Evolutionary conservation across 345 rosid genomes (phyloP).

Genomic region (Durio zibethinus): DNA sequence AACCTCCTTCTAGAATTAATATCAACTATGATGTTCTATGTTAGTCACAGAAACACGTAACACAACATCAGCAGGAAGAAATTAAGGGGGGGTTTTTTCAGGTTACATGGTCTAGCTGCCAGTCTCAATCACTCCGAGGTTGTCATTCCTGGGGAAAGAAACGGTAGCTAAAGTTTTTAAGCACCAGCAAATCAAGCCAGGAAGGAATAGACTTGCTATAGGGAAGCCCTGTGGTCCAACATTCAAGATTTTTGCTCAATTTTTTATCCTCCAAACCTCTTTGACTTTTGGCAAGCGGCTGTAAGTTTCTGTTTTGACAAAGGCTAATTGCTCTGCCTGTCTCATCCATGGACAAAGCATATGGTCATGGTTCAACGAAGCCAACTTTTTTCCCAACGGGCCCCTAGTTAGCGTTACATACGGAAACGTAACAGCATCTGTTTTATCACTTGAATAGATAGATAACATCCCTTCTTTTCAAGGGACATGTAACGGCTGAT

Average conservation of each 20-base stretch:
- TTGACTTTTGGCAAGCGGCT: neutral
- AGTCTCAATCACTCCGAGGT: neutral
- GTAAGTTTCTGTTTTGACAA: neutral
- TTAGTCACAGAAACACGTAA: neutral
- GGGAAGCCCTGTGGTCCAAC: neutral
- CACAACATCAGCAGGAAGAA: neutral
- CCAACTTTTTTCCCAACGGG: neutral
- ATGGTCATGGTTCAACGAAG: neutral
- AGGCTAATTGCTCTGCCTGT: neutral
- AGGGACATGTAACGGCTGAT: conserved; percentile 1
- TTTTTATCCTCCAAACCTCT: neutral
- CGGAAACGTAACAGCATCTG: neutral
- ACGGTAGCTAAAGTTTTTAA: neutral
- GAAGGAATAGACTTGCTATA: neutral
- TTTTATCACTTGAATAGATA: neutral
- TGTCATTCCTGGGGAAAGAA: neutral
- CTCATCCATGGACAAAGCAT: neutral
- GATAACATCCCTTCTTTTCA: neutral
- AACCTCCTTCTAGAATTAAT: neutral
- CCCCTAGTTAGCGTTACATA: neutral
- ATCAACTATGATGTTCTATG: neutral
- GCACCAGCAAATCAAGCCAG: neutral
- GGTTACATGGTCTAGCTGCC: neutral
- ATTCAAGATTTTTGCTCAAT: neutral
- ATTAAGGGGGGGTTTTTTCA: neutral